Percentiles rank a stretch among this genome's conserved stretches.
Conservation (phyloP, 2,329 filamentous ascomycete genomes). For the Gliomastix tumulicola region DNA sequence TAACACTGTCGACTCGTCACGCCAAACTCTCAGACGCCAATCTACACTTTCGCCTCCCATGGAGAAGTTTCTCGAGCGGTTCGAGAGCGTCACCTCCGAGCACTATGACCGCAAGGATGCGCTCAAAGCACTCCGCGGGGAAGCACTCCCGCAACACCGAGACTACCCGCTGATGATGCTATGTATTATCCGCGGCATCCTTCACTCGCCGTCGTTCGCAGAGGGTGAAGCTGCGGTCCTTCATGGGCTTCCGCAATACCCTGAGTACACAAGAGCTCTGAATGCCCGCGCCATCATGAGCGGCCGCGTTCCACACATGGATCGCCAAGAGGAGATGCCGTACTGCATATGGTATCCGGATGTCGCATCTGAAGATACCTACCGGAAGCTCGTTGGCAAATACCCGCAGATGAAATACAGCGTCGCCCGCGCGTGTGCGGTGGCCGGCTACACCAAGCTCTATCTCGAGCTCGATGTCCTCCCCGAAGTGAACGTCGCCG, state of each 20-base stretch:
- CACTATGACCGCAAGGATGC: constrained; percentile 1
- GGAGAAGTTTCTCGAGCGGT: no score
- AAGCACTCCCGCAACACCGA: constrained; percentile 1
- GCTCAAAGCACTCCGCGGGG: constrained; percentile 1
- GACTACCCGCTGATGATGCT: constrained; percentile 1
- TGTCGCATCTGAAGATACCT: constrained; percentile 22
- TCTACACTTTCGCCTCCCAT: no score
- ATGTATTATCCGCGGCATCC: constrained; percentile 3
- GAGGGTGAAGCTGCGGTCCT: constrained; percentile 1
- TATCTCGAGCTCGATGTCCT: constrained; percentile 25
- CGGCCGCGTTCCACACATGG: constrained; percentile 18
- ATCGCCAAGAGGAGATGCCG: constrained; percentile 12
- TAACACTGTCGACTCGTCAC: no score
- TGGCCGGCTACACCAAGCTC: constrained; percentile 23
- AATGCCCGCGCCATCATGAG: constrained; percentile 26
- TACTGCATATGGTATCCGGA: constrained; percentile 34
- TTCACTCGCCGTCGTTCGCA: constrained; percentile 2
- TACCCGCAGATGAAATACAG: constrained; percentile 27
- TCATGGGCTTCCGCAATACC: constrained; percentile 1
- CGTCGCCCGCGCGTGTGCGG: constrained; percentile 28
- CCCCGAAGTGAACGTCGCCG: constrained; percentile 28
- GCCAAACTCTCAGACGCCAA: no score
- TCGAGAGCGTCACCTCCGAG: not conserved
- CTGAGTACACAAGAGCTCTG: constrained; percentile 1
- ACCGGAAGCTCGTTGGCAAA: constrained; percentile 17